phyloP scores from a whole-genome alignment of 129 eudicot genomes.

The Escallonia rubra region DNA sequence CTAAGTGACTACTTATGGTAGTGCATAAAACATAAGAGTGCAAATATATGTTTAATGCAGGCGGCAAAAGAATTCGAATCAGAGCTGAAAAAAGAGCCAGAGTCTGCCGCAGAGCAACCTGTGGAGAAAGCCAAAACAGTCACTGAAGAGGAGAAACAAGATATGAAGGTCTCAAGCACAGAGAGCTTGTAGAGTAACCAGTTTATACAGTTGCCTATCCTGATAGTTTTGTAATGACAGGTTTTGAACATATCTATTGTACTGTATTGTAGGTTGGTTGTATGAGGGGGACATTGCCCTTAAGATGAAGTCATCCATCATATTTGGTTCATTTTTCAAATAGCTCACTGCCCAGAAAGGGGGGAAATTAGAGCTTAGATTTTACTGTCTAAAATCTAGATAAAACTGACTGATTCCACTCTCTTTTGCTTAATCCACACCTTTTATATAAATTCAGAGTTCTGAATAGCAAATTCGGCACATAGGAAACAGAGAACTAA shows the following conservation, averaged over 20 bases:
- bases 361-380: no score
- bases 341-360: no score
- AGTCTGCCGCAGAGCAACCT: conserved; percentile 12
- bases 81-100: conserved; percentile 52
- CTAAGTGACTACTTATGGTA: no score
- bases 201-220: background rate
- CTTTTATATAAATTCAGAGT: no score
- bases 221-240: no score
- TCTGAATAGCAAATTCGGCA: no score
- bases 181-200: background rate
- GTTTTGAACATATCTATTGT: background rate
- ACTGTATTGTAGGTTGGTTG: background rate
- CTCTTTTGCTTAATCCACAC: no score
- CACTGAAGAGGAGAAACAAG: conserved; percentile 26
- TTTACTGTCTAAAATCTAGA: no score
- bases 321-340: background rate
- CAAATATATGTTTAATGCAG: conserved; percentile 12
- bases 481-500: no score
- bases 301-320: background rate
- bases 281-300: background rate
- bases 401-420: no score
- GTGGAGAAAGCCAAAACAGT: conserved; percentile 16
- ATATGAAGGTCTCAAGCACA: conserved; percentile 18
- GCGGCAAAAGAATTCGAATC: conserved; percentile 62
- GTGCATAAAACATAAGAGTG: no score